These are phyloP conservation scores for Thermothelomyces thermophilus DNA, from an alignment of 2,329 filamentous ascomycete species.

Conservation along the genomic window DNA sequence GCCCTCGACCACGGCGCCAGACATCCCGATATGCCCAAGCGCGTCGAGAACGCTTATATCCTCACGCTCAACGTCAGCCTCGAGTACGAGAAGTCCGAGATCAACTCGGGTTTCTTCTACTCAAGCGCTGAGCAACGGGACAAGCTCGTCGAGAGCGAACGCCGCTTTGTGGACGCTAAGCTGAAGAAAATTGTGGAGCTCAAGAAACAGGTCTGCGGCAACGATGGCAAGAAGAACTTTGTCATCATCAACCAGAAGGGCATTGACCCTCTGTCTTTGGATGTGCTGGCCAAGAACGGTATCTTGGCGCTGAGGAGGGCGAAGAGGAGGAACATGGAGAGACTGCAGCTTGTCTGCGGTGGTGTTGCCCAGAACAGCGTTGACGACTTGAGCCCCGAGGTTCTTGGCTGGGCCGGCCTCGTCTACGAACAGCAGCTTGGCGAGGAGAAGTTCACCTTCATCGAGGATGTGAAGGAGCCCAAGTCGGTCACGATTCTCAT, in stretches of 20 bases:
- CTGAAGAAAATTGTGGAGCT: conserved; percentile 94
- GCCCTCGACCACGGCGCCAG: conserved; percentile 92
- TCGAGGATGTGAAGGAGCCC: conserved; percentile 97
- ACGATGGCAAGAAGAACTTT: conserved; percentile 89
- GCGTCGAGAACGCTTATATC: conserved; percentile 91
- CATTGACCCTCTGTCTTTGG: conserved; percentile 91
- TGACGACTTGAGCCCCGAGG: conserved; percentile 79
- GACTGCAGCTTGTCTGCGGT: conserved; percentile 88
- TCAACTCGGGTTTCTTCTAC: conserved; percentile 99
- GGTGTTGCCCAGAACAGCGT: conserved; percentile 92
- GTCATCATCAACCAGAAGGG: conserved; percentile 99
- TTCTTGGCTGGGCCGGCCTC: conserved; percentile 90
- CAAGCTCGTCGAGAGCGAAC: conserved; percentile 96
- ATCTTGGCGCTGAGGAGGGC: conserved; percentile 90
- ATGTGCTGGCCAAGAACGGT: conserved; percentile 95
- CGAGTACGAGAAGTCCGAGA: conserved; percentile 98
- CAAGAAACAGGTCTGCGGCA: conserved; percentile 95
- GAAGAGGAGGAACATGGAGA: conserved; percentile 98
- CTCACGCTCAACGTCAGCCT: conserved; percentile 92
- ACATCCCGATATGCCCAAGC: conserved; percentile 97
- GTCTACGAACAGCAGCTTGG: conserved; percentile 97
- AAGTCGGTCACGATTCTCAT: conserved; percentile 97
- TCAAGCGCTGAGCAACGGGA: conserved; percentile 93
- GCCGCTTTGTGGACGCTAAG: conserved; percentile 92
- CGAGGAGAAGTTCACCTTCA: conserved; percentile 98